Conservation (phyloP, 768 basidiomycete genomes). For the Zangia roseola region DNA sequence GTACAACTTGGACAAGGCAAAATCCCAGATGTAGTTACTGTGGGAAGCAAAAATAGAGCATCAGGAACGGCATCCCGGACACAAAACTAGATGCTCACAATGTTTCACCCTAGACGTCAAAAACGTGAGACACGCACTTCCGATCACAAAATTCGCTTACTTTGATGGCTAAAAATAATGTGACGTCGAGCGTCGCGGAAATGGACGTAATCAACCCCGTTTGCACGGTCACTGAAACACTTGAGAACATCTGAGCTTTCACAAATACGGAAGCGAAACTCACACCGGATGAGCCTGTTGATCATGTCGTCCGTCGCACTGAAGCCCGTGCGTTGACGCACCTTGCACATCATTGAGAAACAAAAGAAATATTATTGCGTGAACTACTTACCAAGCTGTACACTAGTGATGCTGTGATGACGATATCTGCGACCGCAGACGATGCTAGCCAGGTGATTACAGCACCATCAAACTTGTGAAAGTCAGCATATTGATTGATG, state of each 20-base stretch:
- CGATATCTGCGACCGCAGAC: slow-evolving; percentile 39
- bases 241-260: too few species aligned
- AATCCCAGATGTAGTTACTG: slow-evolving; percentile 22
- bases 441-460: slow-evolving; percentile 43
- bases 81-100: slow-evolving; percentile 1
- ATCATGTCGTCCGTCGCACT: slow-evolving; percentile 35
- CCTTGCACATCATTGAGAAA: slow-evolving; percentile 21
- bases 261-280: slow-evolving; percentile 1
- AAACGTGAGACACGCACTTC: not conserved
- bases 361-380: not conserved
- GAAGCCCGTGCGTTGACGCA: slow-evolving; percentile 43
- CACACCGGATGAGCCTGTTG: slow-evolving; percentile 42
- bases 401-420: slow-evolving; percentile 44
- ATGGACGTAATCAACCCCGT: slow-evolving; percentile 18
- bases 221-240: too few species aligned
- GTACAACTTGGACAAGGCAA: too few species aligned
- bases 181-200: slow-evolving; percentile 21
- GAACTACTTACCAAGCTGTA: slow-evolving; percentile 38
- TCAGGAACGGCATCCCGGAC: not conserved
- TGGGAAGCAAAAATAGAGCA: not conserved
- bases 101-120: slow-evolving; percentile 1
- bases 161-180: slow-evolving; percentile 19
- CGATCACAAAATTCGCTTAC: slow-evolving; percentile 2
- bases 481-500: slow-evolving; percentile 33
- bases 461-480: slow-evolving; percentile 33